These are phyloP conservation scores for Barbarea vulgaris DNA, from an alignment of 345 rosid genomes.

Conservation along the genomic window DNA sequence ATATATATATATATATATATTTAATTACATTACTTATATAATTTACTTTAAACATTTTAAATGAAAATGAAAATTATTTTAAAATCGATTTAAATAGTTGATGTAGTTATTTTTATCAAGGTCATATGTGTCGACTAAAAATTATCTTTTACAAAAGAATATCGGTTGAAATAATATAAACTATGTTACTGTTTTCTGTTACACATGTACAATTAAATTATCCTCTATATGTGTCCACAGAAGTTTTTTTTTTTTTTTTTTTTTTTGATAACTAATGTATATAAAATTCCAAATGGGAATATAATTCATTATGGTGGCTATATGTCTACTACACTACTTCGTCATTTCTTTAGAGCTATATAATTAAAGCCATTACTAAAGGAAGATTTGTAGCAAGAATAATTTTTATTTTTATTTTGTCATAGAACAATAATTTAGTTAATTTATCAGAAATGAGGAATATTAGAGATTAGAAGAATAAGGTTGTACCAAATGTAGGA, in stretches of 20 bases:
- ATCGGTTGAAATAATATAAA: too few species aligned
- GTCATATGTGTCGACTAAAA: too few species aligned
- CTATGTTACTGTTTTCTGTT: too few species aligned
- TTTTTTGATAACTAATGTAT: not conserved
- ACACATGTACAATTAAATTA: too few species aligned
- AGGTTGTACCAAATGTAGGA: conserved; percentile 34
- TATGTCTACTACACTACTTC: conserved; percentile 1
- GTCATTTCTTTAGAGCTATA: conserved; percentile 14
- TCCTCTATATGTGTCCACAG: too few species aligned
- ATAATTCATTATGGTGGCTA: conserved; percentile 4
- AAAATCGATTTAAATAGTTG: too few species aligned
- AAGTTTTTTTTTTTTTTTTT: too few species aligned
- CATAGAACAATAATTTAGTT: not conserved
- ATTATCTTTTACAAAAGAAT: too few species aligned
- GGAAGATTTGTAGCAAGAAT: not conserved
- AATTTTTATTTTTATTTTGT: not conserved
- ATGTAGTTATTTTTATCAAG: too few species aligned
- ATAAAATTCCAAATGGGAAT: not conserved
- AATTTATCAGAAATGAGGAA: conserved; percentile 22
- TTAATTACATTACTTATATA: too few species aligned
- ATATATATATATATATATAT: too few species aligned
- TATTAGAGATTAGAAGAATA: conserved; percentile 35
- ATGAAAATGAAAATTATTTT: too few species aligned
- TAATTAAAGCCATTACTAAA: not conserved
- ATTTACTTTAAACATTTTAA: not conserved